Percentiles rank a stretch among this genome's conserved stretches.
Evolutionary conservation across 257 asterid genomes (phyloP).

Genomic region (Eucommia ulmoides): DNA sequence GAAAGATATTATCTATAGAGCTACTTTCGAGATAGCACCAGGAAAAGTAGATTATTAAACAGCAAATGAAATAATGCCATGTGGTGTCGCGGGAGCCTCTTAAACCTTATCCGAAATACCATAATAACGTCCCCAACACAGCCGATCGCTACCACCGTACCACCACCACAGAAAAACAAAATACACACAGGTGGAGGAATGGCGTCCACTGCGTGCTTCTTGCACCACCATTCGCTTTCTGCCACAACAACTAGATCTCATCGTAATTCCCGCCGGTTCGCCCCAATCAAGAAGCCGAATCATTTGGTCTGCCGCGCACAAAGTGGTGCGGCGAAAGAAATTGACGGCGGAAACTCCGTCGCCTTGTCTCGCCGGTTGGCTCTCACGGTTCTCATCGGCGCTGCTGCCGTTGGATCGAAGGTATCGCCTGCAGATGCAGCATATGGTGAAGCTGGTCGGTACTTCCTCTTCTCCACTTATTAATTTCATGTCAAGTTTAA

Average conservation of each 20-base stretch:
- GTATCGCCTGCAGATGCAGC: constrained; percentile 83
- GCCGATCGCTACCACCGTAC: too few species aligned
- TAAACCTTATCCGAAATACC: too few species aligned
- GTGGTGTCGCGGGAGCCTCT: too few species aligned
- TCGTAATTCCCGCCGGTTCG: constrained; percentile 14
- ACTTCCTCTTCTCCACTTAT: not conserved
- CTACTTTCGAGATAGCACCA: too few species aligned
- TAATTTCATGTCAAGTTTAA: not conserved
- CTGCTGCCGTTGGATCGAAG: constrained; percentile 57
- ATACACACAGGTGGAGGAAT: too few species aligned
- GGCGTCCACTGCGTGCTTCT: constrained; percentile 75
- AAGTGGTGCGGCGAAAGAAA: constrained; percentile 18
- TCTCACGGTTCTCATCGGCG: constrained; percentile 52
- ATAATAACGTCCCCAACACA: too few species aligned
- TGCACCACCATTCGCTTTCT: constrained; percentile 40
- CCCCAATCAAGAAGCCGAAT: constrained; percentile 28
- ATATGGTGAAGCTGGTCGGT: constrained; percentile 73
- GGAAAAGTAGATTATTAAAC: too few species aligned
- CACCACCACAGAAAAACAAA: too few species aligned
- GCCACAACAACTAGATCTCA: constrained; percentile 29
- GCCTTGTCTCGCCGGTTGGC: constrained; percentile 54
- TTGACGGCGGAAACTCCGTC: constrained; percentile 12
- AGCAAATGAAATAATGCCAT: too few species aligned
- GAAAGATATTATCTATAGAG: too few species aligned
- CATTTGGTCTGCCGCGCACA: constrained; percentile 49